Evolutionary conservation across 106 monocot genomes (phyloP).

Genomic region (Dactylorhiza incarnata): DNA sequence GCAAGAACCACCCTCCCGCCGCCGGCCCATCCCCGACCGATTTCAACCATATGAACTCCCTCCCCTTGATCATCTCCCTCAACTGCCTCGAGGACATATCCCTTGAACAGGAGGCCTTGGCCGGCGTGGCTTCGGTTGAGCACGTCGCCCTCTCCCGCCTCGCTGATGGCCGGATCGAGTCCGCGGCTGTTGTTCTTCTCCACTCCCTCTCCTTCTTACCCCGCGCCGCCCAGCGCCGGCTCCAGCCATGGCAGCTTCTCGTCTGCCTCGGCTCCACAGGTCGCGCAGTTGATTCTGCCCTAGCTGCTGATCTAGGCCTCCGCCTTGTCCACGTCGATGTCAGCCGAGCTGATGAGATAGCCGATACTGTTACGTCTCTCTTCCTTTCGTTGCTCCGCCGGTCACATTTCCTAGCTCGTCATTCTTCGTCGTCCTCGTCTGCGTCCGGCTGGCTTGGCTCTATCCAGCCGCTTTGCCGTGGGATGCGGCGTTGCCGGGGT

Average conservation of each 20-base stretch:
- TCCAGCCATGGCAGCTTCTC: constrained; percentile 76
- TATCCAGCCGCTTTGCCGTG: constrained; percentile 72
- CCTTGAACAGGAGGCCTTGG: constrained; percentile 52
- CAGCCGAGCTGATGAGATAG: constrained; percentile 75
- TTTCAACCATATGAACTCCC: not conserved
- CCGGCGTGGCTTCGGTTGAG: constrained; percentile 61
- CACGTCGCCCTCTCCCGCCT: constrained; percentile 66
- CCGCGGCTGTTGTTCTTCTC: constrained; percentile 65
- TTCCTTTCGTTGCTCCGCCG: constrained; percentile 67
- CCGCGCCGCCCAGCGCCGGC: constrained; percentile 82
- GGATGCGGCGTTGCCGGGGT: constrained; percentile 86
- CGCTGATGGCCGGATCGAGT: constrained; percentile 57
- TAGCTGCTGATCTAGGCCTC: constrained; percentile 83
- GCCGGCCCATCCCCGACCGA: no score
- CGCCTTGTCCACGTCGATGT: constrained; percentile 79
- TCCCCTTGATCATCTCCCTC: constrained; percentile 72
- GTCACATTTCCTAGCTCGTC: constrained; percentile 63
- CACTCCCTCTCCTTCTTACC: constrained; percentile 86
- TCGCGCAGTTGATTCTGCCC: constrained; percentile 69
- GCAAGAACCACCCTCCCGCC: no score
- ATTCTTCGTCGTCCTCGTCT: constrained; percentile 51
- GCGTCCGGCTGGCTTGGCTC: constrained; percentile 81
- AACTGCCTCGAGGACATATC: constrained; percentile 88
- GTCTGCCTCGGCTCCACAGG: constrained; percentile 90
- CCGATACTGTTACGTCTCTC: constrained; percentile 90